Percentiles rank a stretch among this genome's conserved stretches.
Conservation (phyloP, 257 asterid species). For the Solanum habrochaites region DNA sequence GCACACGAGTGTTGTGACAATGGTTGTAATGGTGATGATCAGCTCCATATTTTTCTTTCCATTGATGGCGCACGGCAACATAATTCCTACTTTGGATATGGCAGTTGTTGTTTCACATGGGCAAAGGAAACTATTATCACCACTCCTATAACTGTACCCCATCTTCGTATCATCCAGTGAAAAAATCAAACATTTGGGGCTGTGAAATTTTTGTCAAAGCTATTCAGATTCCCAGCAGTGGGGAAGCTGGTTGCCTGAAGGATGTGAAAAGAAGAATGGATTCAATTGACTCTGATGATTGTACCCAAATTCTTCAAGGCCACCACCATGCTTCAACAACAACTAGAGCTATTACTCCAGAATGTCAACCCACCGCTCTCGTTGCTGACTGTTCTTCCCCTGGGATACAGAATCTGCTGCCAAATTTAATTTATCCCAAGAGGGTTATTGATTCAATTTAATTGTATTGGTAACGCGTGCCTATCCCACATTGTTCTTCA, state of each 20-base stretch:
- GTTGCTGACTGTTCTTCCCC: background rate
- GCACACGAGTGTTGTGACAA: background rate
- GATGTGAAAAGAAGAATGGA: background rate
- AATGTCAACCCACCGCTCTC: background rate
- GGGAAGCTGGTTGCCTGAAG: slow-evolving; percentile 2
- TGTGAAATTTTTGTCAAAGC: background rate
- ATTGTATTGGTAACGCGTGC: background rate
- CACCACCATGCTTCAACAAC: background rate
- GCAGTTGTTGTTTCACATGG: slow-evolving; percentile 16
- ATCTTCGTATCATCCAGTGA: background rate
- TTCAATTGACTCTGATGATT: background rate
- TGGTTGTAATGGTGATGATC: background rate
- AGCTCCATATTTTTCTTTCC: slow-evolving; percentile 21
- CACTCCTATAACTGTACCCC: slow-evolving; percentile 2
- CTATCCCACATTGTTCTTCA: too few relatives aligned
- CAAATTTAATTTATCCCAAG: background rate
- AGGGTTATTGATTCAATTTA: background rate
- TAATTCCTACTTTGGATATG: slow-evolving; percentile 20
- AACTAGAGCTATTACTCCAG: background rate
- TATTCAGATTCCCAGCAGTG: slow-evolving; percentile 3
- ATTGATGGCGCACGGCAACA: slow-evolving; percentile 16
- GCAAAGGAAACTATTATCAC: slow-evolving; percentile 6
- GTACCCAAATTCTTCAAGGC: background rate
- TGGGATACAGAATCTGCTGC: background rate
- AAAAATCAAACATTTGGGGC: background rate